These are phyloP conservation scores for Camellia sinensis DNA, from an alignment of 148 eudicot species.

Conservation along the genomic window DNA sequence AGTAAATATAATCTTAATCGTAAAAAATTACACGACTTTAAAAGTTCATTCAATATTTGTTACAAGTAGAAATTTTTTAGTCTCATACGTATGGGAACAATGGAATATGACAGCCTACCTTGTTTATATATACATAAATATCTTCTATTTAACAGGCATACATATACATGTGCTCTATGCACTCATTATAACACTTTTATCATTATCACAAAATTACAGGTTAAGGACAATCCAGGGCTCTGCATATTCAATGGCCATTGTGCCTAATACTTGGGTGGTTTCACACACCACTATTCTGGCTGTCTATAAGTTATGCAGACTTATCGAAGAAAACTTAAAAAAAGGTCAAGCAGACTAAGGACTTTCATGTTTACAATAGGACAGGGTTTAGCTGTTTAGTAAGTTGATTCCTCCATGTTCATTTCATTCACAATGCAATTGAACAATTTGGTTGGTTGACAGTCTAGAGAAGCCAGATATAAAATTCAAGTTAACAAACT, in stretches of 20 bases:
- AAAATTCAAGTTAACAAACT: constrained; percentile 4
- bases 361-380: not conserved
- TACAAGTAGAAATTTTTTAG: not conserved
- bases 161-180: not conserved
- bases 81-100: not conserved
- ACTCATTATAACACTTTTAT: not conserved
- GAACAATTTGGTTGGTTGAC: not conserved
- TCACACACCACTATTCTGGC: not conserved
- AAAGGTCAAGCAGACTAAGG: not conserved
- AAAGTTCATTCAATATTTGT: constrained; percentile 1
- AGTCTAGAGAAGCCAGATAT: not conserved
- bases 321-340: no score
- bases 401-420: not conserved
- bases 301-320: not conserved
- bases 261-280: not conserved
- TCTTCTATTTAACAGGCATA: not conserved
- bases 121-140: not conserved
- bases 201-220: not conserved
- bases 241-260: not conserved
- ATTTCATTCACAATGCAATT: not conserved
- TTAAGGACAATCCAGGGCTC: not conserved
- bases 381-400: not conserved
- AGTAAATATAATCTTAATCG: not conserved
- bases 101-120: not conserved
- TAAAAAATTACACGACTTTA: not conserved